Conservation (phyloP, 2,329 filamentous ascomycete genomes). For the Arachnopeziza araneosa region DNA sequence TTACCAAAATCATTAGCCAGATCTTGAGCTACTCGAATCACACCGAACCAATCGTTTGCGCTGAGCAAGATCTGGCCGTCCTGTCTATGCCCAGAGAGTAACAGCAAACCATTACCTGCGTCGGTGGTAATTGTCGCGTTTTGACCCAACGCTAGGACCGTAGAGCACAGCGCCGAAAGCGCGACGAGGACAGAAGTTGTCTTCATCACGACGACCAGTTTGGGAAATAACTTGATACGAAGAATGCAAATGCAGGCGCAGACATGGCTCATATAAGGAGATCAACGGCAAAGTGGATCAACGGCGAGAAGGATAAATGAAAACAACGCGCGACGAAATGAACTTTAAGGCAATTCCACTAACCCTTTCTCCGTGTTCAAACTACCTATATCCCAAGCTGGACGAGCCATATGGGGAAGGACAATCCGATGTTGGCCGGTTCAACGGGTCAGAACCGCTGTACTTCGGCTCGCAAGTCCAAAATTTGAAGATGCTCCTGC, state of each 20-base stretch:
- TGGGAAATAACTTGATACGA: background rate
- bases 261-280: background rate
- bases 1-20: slow-evolving; percentile 63
- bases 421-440: slow-evolving; percentile 1
- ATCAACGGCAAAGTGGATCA: background rate
- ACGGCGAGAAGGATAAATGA: slow-evolving; percentile 7
- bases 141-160: slow-evolving; percentile 41
- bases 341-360: background rate
- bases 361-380: background rate
- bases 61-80: slow-evolving; percentile 50
- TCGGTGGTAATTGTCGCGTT: slow-evolving; percentile 38
- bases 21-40: slow-evolving; percentile 62
- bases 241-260: background rate
- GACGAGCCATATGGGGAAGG: background rate
- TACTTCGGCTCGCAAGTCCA: background rate
- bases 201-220: slow-evolving; percentile 16
- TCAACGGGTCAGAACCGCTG: slow-evolving; percentile 3
- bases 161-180: slow-evolving; percentile 19
- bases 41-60: slow-evolving; percentile 58
- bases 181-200: slow-evolving; percentile 10
- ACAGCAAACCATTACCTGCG: slow-evolving; percentile 27
- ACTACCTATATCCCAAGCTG: background rate
- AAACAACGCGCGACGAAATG: background rate
- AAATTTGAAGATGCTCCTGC: background rate
- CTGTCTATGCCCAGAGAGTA: slow-evolving; percentile 28